A percentile compares a stretch with the other conserved stretches of the same genome.
Conservation (phyloP, 139 green algal species). For the Chlamydomonas sphaeroides region DNA sequence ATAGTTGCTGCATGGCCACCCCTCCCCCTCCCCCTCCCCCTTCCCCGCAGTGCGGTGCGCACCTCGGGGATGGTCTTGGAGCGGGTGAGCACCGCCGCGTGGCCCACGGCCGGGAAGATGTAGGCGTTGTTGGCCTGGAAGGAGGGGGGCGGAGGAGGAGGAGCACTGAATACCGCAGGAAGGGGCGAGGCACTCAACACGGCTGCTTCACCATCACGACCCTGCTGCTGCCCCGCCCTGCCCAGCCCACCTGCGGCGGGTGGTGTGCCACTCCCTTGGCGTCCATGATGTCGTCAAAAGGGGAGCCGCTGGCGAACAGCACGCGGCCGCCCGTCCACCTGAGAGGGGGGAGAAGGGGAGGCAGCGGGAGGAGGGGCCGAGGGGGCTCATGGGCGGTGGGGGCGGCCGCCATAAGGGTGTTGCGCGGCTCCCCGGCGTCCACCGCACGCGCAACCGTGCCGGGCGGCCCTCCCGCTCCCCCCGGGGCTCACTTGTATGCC, state of each 20-base stretch:
- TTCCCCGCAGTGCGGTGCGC: not conserved
- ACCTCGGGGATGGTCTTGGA: constrained; percentile 63
- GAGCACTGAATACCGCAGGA: no score
- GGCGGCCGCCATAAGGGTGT: no score
- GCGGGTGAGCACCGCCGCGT: constrained; percentile 66
- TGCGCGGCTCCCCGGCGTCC: no score
- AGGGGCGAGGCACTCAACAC: not conserved
- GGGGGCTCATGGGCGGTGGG: no score
- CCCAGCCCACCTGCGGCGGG: not conserved
- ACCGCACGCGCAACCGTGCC: not conserved
- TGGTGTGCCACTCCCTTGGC: constrained; percentile 36
- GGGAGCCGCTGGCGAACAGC: constrained; percentile 88
- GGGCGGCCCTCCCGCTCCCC: no score
- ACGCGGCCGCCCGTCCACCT: constrained; percentile 73
- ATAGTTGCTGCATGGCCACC: not conserved
- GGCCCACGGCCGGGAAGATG: constrained; percentile 74
- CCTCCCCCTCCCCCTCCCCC: not conserved
- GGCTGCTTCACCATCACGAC: constrained; percentile 8
- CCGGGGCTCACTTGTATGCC: constrained; percentile 43
- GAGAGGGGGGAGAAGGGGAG: not conserved
- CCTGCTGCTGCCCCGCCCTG: not conserved
- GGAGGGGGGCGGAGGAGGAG: not conserved
- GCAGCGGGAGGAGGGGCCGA: no score
- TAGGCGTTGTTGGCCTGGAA: constrained; percentile 83
- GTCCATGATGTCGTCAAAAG: constrained; percentile 72